A percentile compares a stretch with the other conserved stretches of the same genome.
phyloP scores from a whole-genome alignment of 768 basidiomycete genomes.

The Strobilomyces dryophilus region DNA sequence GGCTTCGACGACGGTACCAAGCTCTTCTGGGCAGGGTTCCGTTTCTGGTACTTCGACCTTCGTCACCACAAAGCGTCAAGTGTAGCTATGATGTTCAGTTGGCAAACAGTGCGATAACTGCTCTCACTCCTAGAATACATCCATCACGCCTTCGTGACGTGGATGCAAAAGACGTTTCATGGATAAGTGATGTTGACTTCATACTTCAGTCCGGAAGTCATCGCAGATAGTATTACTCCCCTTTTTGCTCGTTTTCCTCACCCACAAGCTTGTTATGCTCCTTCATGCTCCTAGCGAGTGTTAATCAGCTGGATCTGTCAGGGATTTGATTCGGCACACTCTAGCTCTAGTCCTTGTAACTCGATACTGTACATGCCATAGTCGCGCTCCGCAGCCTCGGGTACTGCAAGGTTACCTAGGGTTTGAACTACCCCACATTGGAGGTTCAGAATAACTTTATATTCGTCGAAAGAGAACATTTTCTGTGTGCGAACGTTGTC shows the following conservation, averaged over 20 bases:
- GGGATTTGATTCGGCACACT: conserved; percentile 36
- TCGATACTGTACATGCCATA: conserved; percentile 91
- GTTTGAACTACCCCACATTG: conserved; percentile 79
- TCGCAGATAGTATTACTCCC: conserved; percentile 2
- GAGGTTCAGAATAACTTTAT: conserved; percentile 84
- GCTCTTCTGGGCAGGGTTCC: conserved; percentile 60
- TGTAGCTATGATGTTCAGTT: conserved; percentile 31
- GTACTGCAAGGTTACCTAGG: conserved; percentile 44
- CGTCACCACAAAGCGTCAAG: conserved; percentile 1
- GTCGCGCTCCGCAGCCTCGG: conserved; percentile 59
- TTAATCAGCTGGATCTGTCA: conserved; percentile 18
- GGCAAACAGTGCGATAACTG: conserved; percentile 28
- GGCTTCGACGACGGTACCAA: conserved; percentile 51
- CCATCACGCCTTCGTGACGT: conserved; percentile 19
- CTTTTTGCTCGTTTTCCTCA: neutral
- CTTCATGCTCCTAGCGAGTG: neutral
- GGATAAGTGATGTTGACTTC: conserved; percentile 25
- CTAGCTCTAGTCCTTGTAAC: conserved; percentile 74
- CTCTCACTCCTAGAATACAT: conserved; percentile 15
- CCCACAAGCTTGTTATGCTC: neutral
- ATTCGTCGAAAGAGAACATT: conserved; percentile 85
- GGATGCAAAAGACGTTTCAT: conserved; percentile 31
- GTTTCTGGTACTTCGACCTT: conserved; percentile 38
- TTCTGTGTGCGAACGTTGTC: conserved; percentile 59
- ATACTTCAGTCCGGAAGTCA: neutral